A percentile compares a stretch with the other conserved stretches of the same genome.
Evolutionary conservation across 768 basidiomycete genomes (phyloP).

Genomic region (Ramaria rubella): DNA sequence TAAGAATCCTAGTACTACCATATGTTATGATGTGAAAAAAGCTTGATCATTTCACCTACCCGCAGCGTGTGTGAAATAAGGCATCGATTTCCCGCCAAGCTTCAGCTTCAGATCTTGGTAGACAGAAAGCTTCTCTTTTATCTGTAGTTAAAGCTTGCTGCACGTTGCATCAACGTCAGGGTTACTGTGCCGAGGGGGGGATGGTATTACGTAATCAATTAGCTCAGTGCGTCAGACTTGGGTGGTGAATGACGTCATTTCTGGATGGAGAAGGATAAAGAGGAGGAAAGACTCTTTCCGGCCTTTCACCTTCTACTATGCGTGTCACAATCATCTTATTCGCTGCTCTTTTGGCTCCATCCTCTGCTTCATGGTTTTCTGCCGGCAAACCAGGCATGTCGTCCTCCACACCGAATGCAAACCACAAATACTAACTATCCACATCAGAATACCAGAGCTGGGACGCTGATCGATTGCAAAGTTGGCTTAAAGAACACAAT

Average conservation of each 20-base stretch:
- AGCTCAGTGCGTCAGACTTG: not conserved
- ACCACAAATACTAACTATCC: not conserved
- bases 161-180: no score
- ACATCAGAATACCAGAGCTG: slow-evolving; percentile 40
- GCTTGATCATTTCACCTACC: no score
- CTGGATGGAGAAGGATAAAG: not conserved
- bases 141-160: no score
- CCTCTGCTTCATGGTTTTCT: slow-evolving; percentile 50
- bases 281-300: not conserved
- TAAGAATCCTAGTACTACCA: no score
- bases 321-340: slow-evolving; percentile 25
- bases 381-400: slow-evolving; percentile 31
- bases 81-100: no score
- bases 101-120: no score
- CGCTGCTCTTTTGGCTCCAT: slow-evolving; percentile 28
- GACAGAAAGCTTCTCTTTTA: no score
- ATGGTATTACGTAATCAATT: not conserved
- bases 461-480: slow-evolving; percentile 56
- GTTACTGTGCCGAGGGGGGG: no score
- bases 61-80: no score
- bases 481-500: slow-evolving; percentile 65
- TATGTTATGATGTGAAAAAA: no score
- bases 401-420: not conserved
- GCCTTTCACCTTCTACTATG: slow-evolving; percentile 18
- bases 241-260: not conserved